Evolutionary conservation across 257 asterid genomes (phyloP).

Genomic region (Fraxinus anomala): DNA sequence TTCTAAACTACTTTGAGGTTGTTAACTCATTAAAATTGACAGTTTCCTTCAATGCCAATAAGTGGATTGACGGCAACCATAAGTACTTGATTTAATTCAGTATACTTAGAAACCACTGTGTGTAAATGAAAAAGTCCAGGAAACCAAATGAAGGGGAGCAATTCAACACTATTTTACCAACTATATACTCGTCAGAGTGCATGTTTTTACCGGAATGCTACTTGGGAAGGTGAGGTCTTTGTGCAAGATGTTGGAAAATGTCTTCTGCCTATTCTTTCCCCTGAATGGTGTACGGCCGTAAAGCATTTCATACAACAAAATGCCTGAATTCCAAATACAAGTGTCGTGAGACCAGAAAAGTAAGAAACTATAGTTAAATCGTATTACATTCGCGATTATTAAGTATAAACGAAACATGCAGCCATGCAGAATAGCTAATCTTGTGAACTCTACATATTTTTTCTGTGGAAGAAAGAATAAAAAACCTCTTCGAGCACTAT

Average conservation of each 20-base stretch:
- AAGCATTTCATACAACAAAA: constrained; percentile 87
- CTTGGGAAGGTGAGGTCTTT: constrained; percentile 98
- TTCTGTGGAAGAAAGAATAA: neutral
- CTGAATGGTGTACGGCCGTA: constrained; percentile 98
- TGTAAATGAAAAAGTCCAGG: neutral
- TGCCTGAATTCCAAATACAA: constrained; percentile 51
- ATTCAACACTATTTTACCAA: neutral
- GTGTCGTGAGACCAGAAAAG: constrained; percentile 18
- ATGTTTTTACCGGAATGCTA: constrained; percentile 73
- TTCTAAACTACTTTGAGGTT: neutral
- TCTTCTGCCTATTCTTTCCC: constrained; percentile 95
- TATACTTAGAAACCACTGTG: neutral
- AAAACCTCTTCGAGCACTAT: neutral
- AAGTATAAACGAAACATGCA: neutral
- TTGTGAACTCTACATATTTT: neutral
- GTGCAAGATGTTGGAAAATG: constrained; percentile 86
- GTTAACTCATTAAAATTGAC: neutral
- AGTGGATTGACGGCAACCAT: neutral
- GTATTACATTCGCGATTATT: neutral
- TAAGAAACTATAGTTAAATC: constrained; percentile 6
- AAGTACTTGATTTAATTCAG: neutral
- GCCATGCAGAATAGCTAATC: neutral
- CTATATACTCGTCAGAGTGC: neutral
- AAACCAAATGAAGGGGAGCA: neutral
- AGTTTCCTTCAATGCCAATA: neutral